phyloP scores from a whole-genome alignment of 805 yeast species.

The Millerozyma miso region DNA sequence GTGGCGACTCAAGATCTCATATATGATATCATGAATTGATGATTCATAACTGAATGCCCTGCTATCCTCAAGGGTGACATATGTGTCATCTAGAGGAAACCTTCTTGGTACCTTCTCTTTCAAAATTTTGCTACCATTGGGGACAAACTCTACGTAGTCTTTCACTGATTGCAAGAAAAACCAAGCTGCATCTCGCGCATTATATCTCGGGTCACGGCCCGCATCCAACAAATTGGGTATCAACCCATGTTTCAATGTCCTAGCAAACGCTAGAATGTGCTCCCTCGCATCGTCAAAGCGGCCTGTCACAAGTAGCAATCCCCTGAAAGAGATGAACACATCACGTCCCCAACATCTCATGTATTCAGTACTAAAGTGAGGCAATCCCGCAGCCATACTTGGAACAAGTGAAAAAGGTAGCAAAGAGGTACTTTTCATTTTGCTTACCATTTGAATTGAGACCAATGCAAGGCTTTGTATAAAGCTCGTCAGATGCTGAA shows the following conservation, averaged over 20 bases:
- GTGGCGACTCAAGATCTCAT: slow-evolving; percentile 81
- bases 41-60: slow-evolving; percentile 71
- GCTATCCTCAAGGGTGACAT: slow-evolving; percentile 62
- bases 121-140: slow-evolving; percentile 63
- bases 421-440: slow-evolving; percentile 68
- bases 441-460: slow-evolving; percentile 83
- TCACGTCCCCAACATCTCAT: slow-evolving; percentile 99
- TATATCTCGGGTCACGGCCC: slow-evolving; percentile 89
- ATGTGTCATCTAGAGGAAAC: slow-evolving; percentile 85
- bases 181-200: slow-evolving; percentile 98
- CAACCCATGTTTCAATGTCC: slow-evolving; percentile 89
- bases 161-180: slow-evolving; percentile 86
- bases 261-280: slow-evolving; percentile 84
- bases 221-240: slow-evolving; percentile 92
- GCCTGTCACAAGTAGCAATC: slow-evolving; percentile 72
- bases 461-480: slow-evolving; percentile 75
- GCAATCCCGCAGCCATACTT: slow-evolving; percentile 92
- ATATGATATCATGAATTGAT: slow-evolving; percentile 70
- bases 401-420: slow-evolving; percentile 60
- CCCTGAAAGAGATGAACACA: slow-evolving; percentile 83
- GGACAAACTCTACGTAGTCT: slow-evolving; percentile 67
- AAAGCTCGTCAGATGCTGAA: slow-evolving; percentile 64
- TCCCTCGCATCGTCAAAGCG: slow-evolving; percentile 72
- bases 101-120: slow-evolving; percentile 74
- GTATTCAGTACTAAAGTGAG: slow-evolving; percentile 85